These are phyloP conservation scores for Tirmania nivea DNA, from an alignment of 495 filamentous ascomycete genomes.

Conservation along the genomic window DNA sequence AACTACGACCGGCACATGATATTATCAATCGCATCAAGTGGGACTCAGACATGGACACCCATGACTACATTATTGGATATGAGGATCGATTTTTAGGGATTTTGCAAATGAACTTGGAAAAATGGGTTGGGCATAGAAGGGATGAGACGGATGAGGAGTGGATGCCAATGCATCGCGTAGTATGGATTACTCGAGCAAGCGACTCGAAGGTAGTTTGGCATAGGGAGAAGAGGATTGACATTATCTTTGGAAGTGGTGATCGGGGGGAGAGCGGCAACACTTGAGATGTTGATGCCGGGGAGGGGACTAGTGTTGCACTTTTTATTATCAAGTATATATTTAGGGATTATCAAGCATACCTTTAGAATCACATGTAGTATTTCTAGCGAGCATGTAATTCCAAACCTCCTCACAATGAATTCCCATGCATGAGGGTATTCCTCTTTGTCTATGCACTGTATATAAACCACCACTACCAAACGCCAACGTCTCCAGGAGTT, in stretches of 20 bases:
- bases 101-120: slow-evolving; percentile 37
- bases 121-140: slow-evolving; percentile 49
- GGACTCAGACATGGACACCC: slow-evolving; percentile 38
- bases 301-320: no score
- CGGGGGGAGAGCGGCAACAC: no score
- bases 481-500: no score
- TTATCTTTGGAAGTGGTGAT: slow-evolving; percentile 35
- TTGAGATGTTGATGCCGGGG: no score
- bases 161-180: slow-evolving; percentile 58
- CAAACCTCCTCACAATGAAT: no score
- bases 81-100: slow-evolving; percentile 49
- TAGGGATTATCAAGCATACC: no score
- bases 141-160: slow-evolving; percentile 69
- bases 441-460: no score
- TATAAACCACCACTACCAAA: no score
- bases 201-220: slow-evolving; percentile 36
- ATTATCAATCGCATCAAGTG: slow-evolving; percentile 53
- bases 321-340: no score
- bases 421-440: no score
- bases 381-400: no score
- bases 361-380: no score
- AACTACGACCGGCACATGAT: slow-evolving; percentile 30
- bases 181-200: slow-evolving; percentile 41
- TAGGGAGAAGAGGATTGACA: slow-evolving; percentile 31
- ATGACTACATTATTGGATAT: slow-evolving; percentile 53